A percentile compares a stretch with the other conserved stretches of the same genome.
phyloP scores from a whole-genome alignment of 2,329 filamentous ascomycete genomes.

The Nigrospora sphaerica region DNA sequence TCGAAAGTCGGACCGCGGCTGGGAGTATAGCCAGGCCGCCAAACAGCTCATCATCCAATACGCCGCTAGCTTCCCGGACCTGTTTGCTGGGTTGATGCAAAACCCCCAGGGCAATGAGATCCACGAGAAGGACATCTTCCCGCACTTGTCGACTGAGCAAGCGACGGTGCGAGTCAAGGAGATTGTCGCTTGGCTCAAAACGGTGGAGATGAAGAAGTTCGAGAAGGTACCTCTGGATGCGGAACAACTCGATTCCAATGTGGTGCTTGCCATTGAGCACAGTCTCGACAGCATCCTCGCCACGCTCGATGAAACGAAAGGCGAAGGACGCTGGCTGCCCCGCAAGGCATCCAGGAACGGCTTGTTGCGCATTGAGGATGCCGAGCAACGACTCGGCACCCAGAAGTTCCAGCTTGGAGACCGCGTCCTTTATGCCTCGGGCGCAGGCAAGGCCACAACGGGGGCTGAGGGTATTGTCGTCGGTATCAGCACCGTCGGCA shows the following conservation, averaged over 20 bases:
- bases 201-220: conserved; percentile 82
- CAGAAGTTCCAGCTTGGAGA: conserved; percentile 83
- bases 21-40: conserved; percentile 90
- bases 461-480: conserved; percentile 89
- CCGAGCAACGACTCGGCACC: conserved; percentile 83
- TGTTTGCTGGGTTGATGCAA: conserved; percentile 79
- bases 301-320: conserved; percentile 35
- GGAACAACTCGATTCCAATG: conserved; percentile 87
- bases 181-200: conserved; percentile 88
- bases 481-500: conserved; percentile 82
- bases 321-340: conserved; percentile 53
- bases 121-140: conserved; percentile 80
- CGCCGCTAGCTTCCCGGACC: conserved; percentile 91
- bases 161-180: conserved; percentile 75
- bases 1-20: conserved; percentile 75
- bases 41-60: conserved; percentile 77
- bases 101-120: conserved; percentile 84
- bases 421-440: conserved; percentile 85
- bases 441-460: conserved; percentile 91
- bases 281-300: conserved; percentile 53
- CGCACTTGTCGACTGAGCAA: not conserved
- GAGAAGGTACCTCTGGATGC: conserved; percentile 95
- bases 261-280: conserved; percentile 73
- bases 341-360: conserved; percentile 79
- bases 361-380: conserved; percentile 86